Evolutionary conservation across 768 basidiomycete genomes (phyloP).

Genomic region (Candolleomyces efflorescens): DNA sequence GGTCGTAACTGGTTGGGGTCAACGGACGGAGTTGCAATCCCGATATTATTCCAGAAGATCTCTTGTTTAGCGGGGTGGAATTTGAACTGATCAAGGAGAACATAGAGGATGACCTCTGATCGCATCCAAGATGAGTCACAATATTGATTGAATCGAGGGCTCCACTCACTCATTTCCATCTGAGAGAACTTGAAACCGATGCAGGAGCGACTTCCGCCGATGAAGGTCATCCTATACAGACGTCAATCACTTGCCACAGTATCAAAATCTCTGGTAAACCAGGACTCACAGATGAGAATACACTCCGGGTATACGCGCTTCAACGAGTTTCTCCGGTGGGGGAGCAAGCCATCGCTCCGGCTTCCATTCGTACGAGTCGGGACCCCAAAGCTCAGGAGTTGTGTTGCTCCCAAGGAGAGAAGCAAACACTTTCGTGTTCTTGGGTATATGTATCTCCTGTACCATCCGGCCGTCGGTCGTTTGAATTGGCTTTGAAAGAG

Average conservation of each 20-base stretch:
- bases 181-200: neutral
- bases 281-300: constrained; percentile 6
- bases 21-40: neutral
- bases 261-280: too few relatives aligned
- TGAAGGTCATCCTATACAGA: neutral
- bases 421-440: constrained; percentile 32
- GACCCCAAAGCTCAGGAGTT: constrained; percentile 32
- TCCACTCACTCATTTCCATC: neutral
- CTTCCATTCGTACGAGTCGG: constrained; percentile 35
- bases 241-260: too few relatives aligned
- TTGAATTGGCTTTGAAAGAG: constrained; percentile 34
- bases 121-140: neutral
- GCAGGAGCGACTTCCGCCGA: neutral
- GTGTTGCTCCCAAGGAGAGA: constrained; percentile 26
- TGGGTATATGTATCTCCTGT: constrained; percentile 31
- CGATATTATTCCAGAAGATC: neutral
- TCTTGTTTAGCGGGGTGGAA: neutral
- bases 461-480: constrained; percentile 33
- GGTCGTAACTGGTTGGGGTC: neutral
- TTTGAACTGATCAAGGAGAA: constrained; percentile 1
- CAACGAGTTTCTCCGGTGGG: constrained; percentile 22
- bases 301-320: constrained; percentile 11
- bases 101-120: neutral
- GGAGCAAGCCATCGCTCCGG: constrained; percentile 37
- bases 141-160: neutral